Evolutionary conservation across 2,329 filamentous ascomycete genomes (phyloP).

Genomic region (Alternaria alternata): DNA sequence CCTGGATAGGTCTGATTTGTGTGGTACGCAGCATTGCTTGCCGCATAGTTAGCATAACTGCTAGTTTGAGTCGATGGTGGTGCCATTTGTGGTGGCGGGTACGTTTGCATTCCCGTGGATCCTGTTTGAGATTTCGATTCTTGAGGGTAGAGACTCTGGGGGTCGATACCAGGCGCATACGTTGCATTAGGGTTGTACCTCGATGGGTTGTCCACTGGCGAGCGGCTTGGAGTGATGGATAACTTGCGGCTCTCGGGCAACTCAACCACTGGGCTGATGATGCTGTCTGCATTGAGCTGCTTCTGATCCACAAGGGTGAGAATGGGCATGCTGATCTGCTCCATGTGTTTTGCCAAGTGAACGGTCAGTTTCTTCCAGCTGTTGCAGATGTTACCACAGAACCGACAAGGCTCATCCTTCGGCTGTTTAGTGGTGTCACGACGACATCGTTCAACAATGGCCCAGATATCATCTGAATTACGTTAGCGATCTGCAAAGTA

Average conservation of each 20-base stretch:
- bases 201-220: slow-evolving; percentile 42
- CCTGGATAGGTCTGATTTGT: slow-evolving; percentile 47
- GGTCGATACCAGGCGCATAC: slow-evolving; percentile 44
- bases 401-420: slow-evolving; percentile 81
- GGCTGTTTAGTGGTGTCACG: slow-evolving; percentile 71
- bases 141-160: slow-evolving; percentile 36
- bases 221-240: slow-evolving; percentile 37
- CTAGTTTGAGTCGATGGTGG: slow-evolving; percentile 29
- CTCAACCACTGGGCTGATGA: slow-evolving; percentile 50
- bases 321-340: slow-evolving; percentile 85
- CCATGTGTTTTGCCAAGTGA: slow-evolving; percentile 95
- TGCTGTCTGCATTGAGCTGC: slow-evolving; percentile 47
- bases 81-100: slow-evolving; percentile 49
- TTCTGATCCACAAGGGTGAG: slow-evolving; percentile 58
- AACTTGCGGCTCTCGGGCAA: slow-evolving; percentile 46
- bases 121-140: slow-evolving; percentile 30
- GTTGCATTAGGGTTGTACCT: slow-evolving; percentile 42
- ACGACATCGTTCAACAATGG: slow-evolving; percentile 79
- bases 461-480: slow-evolving; percentile 71
- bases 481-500: slow-evolving; percentile 20
- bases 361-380: slow-evolving; percentile 94
- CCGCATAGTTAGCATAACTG: slow-evolving; percentile 32
- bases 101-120: slow-evolving; percentile 48
- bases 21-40: slow-evolving; percentile 28
- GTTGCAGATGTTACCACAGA: slow-evolving; percentile 81